A percentile compares a stretch with the other conserved stretches of the same genome.
These are phyloP conservation scores for Eragrostis nindensis DNA, from an alignment of 176 grass and related monocot genomes.

Conservation along the genomic window DNA sequence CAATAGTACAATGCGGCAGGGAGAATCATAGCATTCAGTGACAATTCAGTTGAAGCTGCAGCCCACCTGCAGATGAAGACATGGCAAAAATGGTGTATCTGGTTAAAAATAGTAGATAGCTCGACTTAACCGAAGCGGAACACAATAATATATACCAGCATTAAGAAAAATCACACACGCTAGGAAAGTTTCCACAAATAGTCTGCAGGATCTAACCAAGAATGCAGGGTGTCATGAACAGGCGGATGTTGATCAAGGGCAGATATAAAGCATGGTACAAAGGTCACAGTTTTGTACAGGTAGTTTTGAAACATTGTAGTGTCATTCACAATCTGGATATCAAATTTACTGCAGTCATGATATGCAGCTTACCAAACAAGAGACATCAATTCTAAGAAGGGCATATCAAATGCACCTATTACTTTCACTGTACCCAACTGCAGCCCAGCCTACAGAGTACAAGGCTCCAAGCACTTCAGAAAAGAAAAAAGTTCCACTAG, in stretches of 20 bases:
- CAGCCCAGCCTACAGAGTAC: background rate
- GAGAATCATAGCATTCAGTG: constrained; percentile 84
- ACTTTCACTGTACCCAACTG: constrained; percentile 7
- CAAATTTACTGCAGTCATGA: constrained; percentile 5
- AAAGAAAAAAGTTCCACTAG: background rate
- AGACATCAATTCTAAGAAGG: constrained; percentile 4
- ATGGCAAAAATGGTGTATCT: background rate
- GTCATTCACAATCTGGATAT: background rate
- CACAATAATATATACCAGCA: background rate
- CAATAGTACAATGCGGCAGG: constrained; percentile 92
- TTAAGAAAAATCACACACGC: constrained; percentile 24
- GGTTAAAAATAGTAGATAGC: constrained; percentile 18
- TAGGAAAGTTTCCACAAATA: background rate
- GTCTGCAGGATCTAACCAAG: constrained; percentile 4
- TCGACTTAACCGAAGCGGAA: background rate
- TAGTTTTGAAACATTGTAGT: background rate
- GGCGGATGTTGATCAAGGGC: constrained; percentile 1
- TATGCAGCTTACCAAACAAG: background rate
- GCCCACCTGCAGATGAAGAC: constrained; percentile 64
- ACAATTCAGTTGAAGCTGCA: constrained; percentile 78
- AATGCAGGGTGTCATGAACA: background rate
- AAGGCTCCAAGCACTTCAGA: background rate
- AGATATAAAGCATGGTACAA: background rate
- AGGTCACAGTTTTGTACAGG: background rate
- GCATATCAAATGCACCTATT: background rate